Base-by-base conservation (phyloP, 495 filamentous ascomycete genomes). In the Eremomyces bilateralis region DNA sequence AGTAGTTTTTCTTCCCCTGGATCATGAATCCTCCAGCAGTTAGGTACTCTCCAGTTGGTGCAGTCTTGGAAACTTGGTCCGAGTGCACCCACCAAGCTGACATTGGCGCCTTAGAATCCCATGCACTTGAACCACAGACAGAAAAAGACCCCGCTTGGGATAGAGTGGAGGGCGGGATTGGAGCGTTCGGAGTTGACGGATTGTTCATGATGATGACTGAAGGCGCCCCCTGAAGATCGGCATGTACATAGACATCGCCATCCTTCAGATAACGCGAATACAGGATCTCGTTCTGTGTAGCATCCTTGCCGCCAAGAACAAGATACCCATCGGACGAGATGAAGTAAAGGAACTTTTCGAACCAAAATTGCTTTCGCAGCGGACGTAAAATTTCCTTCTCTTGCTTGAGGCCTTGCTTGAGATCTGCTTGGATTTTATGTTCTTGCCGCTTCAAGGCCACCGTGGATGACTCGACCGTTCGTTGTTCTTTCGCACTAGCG, bases 81-180 rank as follows among this genome's bases (percentile, higher is more conserved):
- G 76, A 73, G 32, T 72, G 64, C 0, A 82, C 83, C 88, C 88
- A 97, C 71, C 77, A 97, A 11, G 85, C 83, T 4, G 76, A 71
- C 82, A 94, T 90, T 6, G 77, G 70, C 3, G 82, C 83, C 55
- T 95, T 97, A 0, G 79, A 84, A 33, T 94, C 88, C 88, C 88
- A 97, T 1, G 83, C 84, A 31, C 53, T 73, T 1, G 82, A 93
- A 20, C 78, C 79, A 31, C 76, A 71, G 18, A 95, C 79, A 1
- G 73, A 72, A 13, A 94, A 48, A 34, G 69, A 75, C 1, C 88
- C 88, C 11, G 88, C 85, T 53, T 97, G 88, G 0, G 79, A 76
- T 4, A 97, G 57, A 0, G 88, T 94, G 4, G 79, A 80, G 3
- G 88, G 88, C 6, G 88, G 74, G 33, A 97, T 85, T 0, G 84